phyloP scores from a whole-genome alignment of 257 asterid species.

The Solanum sitiens region DNA sequence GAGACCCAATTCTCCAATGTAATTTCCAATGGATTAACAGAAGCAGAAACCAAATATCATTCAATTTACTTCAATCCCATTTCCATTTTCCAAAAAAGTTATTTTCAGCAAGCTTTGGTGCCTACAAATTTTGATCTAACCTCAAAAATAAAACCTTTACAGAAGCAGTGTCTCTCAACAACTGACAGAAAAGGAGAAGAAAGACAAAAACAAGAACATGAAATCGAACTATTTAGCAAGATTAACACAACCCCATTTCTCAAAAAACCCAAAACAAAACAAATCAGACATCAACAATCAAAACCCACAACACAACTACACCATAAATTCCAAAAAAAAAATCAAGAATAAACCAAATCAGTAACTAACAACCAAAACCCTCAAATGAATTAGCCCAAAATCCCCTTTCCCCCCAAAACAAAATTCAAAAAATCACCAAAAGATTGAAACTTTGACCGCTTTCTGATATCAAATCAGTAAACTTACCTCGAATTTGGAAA shows the following conservation, averaged over 20 bases:
- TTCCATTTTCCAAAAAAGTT: background rate
- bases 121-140: background rate
- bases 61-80: background rate
- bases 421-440: conserved; percentile 1
- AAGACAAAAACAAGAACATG: background rate
- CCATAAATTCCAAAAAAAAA: background rate
- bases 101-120: background rate
- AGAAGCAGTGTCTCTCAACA: background rate
- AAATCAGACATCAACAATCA: background rate
- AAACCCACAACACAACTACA: background rate
- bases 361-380: background rate
- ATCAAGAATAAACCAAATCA: conserved; percentile 14
- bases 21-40: background rate
- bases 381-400: conserved; percentile 9
- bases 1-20: background rate
- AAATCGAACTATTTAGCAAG: background rate
- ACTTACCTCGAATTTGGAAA: conserved; percentile 64
- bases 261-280: background rate
- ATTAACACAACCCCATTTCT: background rate
- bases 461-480: background rate
- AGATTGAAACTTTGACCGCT: background rate
- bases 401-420: background rate
- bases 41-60: background rate
- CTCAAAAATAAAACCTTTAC: background rate
- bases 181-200: background rate